These are phyloP conservation scores for Scenedesmus sp. DNA, from an alignment of 163 green algal genomes.

Conservation along the genomic window DNA sequence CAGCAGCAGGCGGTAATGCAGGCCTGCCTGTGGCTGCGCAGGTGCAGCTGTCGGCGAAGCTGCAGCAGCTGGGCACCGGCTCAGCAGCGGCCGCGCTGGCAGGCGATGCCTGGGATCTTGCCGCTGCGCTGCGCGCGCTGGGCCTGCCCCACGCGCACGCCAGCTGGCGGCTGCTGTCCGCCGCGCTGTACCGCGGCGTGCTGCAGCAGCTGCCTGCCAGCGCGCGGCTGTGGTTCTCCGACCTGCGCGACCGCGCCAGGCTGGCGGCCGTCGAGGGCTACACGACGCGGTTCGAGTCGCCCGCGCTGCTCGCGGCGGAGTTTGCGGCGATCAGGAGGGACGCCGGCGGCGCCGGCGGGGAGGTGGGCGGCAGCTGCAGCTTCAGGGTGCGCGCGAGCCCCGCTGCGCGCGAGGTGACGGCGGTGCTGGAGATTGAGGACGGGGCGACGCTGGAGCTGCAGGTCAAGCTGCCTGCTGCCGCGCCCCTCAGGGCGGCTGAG, in stretches of 20 bases:
- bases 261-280: conserved; percentile 80
- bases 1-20: background rate
- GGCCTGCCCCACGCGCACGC: conserved; percentile 6
- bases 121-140: background rate
- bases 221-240: conserved; percentile 82
- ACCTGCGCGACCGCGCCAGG: conserved; percentile 73
- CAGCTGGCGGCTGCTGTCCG: conserved; percentile 54
- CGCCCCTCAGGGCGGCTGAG: conserved; percentile 85
- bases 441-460: conserved; percentile 87
- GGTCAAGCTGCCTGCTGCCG: conserved; percentile 85
- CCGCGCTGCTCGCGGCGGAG: conserved; percentile 78
- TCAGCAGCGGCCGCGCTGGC: background rate
- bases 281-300: conserved; percentile 77
- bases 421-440: conserved; percentile 87
- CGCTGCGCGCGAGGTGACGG: conserved; percentile 76
- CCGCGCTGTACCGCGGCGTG: conserved; percentile 70
- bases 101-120: background rate
- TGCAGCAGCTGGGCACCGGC: background rate
- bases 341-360: background rate
- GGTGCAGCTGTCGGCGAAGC: conserved; percentile 7
- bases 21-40: conserved; percentile 43
- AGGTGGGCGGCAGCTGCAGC: conserved; percentile 56
- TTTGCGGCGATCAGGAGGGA: conserved; percentile 65
- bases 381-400: conserved; percentile 77
- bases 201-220: conserved; percentile 81